Base-by-base conservation (phyloP, 2,329 filamentous ascomycete species). In the Fusarium graminum region DNA sequence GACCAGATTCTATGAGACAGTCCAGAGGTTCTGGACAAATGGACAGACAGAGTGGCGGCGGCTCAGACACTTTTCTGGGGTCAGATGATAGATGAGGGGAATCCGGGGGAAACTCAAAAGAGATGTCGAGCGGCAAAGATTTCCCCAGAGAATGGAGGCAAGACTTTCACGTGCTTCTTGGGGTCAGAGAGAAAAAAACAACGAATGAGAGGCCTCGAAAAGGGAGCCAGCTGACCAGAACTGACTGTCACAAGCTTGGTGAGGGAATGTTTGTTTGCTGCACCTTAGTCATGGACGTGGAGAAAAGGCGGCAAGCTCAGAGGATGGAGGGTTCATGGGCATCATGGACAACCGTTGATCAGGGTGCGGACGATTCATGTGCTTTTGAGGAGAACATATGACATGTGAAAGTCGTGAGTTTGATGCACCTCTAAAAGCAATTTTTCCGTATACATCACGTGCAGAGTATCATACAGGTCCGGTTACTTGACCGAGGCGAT, bases 61-160 rank as follows among this genome's bases (percentile, higher is more conserved):
- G 63, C 58, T 63, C 52, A 64, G 53, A 42, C 63, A 32, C 34
- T 54, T 59, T 52, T 53, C 49, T 14, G 50, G 64, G 64, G 60
- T 68, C 65, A 68, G 51, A 68, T 68, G 65, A 68, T 68, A 50
- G 60, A 68, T 41, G 43, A 68, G 65, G 52, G 52, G 56, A 68
- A 68, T 68, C 60, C 28, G 65, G 65, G 65, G 65, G 68, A 67
- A 63, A 65, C 54, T 60, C 56, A 68, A 68, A 47, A 17, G 34
- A 36, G 34, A 22, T 52, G 40, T 62, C 57, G 25, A 30, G 42
- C 46, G 58, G 56, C 32, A 54, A 40, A 54, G 26, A 17, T 28
- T 28, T 52, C 60, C 42, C 60, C 41, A 52, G 50, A 43, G 19
- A 42, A 42, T 49, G 30, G 42, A 59, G 46, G 40, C 29, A 17